phyloP scores from a whole-genome alignment of 345 rosid species.

The Microcos paniculata region DNA sequence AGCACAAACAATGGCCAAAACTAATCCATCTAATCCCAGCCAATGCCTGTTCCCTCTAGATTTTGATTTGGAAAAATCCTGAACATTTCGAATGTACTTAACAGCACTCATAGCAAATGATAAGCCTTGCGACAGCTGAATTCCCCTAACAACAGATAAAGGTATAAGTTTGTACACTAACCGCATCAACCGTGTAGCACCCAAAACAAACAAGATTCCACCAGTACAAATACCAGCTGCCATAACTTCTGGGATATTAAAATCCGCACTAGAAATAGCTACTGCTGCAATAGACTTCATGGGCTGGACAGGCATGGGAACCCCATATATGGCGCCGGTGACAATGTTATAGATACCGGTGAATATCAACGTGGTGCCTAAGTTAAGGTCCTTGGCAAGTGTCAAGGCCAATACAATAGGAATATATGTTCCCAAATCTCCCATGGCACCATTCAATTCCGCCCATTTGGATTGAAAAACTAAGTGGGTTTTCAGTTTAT shows the following conservation, averaged over 20 bases:
- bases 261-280: slow-evolving; percentile 55
- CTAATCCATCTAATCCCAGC: slow-evolving; percentile 79
- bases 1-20: slow-evolving; percentile 64
- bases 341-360: slow-evolving; percentile 68
- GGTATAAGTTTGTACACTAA: slow-evolving; percentile 61
- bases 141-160: slow-evolving; percentile 72
- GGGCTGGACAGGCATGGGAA: slow-evolving; percentile 95
- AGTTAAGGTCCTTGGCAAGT: slow-evolving; percentile 67
- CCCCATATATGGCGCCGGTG: slow-evolving; percentile 74
- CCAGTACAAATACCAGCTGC: slow-evolving; percentile 79
- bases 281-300: slow-evolving; percentile 85
- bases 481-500: slow-evolving; percentile 45
- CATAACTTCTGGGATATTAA: slow-evolving; percentile 74
- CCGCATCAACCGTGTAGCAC: slow-evolving; percentile 78
- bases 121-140: slow-evolving; percentile 81
- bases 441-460: slow-evolving; percentile 85
- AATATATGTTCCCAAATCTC: slow-evolving; percentile 83
- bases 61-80: slow-evolving; percentile 64
- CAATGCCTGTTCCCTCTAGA: slow-evolving; percentile 54
- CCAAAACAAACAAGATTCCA: slow-evolving; percentile 57
- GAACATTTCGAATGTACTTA: slow-evolving; percentile 62
- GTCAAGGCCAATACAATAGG: slow-evolving; percentile 84
- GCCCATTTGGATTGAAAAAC: slow-evolving; percentile 55
- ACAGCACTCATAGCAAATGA: slow-evolving; percentile 78
- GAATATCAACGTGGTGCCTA: slow-evolving; percentile 79